Base-by-base conservation (phyloP, 2,329 filamentous ascomycete genomes). In the Calonectria pteridis region DNA sequence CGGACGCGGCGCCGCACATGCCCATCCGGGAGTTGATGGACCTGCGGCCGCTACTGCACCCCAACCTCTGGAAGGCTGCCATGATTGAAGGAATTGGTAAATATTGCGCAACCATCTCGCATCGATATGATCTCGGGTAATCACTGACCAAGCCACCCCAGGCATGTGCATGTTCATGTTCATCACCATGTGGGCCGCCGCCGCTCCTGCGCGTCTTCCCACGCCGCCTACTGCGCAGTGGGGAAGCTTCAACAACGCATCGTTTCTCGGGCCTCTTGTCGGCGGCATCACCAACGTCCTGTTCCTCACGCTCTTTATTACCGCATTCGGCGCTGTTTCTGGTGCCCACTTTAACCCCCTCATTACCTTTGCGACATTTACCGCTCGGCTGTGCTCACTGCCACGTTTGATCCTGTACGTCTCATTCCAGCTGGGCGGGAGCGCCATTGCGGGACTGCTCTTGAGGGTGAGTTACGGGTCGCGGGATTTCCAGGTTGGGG, bases 291-390 rank as follows among this genome's bases (percentile, higher is more conserved):
- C 80, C 1, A 84, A 83, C 49, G 73, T 83, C 0, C 49, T 85
- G 9, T 77, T 82, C 18, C 82, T 90, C 18, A 84, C 87, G 0
- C 79, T 91, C 0, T 87, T 90, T 75, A 89, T 90, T 43, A 88
- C 85, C 58, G 84, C 84, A 0, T 86, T 88, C 29, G 87, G 85
- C 0, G 86, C 88, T 0, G 84, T 88, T 1, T 88, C 87, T 2
- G 89, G 89, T 18, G 88, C 87, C 0, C 89, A 91, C 77, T 83
- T 91, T 63, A 91, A 89, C 76, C 89, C 89, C 1, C 82, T 87
- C 4, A 90, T 91, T 58, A 90, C 89, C 0, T 84, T 91, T 50
- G 85, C 87, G 0, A 90, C 89, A 0, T 88, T 91, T 68, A 87
- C 88, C 37, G 86, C 88, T 1, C 84, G 88, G 0, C 81, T 90